Percentiles rank a stretch among this genome's conserved stretches.
phyloP scores from a whole-genome alignment of 192 early-diverging fungal species.

The Entophlyctis luteolus region DNA sequence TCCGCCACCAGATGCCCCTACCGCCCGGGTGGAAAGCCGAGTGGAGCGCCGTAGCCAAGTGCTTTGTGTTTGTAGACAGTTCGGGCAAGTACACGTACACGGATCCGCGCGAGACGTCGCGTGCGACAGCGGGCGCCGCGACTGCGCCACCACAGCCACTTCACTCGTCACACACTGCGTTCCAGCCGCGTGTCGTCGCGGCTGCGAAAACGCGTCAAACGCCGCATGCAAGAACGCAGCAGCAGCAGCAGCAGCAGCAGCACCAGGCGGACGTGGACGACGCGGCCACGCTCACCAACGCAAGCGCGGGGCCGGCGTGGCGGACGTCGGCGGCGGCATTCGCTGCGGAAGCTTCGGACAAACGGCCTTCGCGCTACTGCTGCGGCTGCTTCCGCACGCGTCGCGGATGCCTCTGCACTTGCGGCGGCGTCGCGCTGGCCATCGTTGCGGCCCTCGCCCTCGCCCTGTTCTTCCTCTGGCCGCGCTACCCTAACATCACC shows the following conservation, averaged over 20 bases:
- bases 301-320: neutral
- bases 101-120: conserved; percentile 3
- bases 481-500: conserved; percentile 7
- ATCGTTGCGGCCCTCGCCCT: conserved; percentile 13
- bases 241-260: neutral
- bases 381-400: conserved; percentile 18
- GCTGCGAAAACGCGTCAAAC: neutral
- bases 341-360: no score
- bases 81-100: neutral
- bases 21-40: conserved; percentile 16
- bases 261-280: neutral
- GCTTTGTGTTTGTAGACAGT: conserved; percentile 9
- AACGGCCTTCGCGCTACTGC: neutral
- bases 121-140: neutral
- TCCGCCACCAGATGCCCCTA: conserved; percentile 3
- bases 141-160: neutral
- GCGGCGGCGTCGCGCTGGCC: conserved; percentile 3
- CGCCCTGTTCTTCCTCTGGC: conserved; percentile 22
- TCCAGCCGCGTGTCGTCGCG: neutral
- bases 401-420: neutral
- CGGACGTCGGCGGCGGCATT: neutral
- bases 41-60: neutral
- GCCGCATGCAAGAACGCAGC: neutral
- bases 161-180: neutral
- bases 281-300: neutral